These are phyloP conservation scores for Chenopodium album DNA, from an alignment of 148 eudicot species.

Conservation along the genomic window DNA sequence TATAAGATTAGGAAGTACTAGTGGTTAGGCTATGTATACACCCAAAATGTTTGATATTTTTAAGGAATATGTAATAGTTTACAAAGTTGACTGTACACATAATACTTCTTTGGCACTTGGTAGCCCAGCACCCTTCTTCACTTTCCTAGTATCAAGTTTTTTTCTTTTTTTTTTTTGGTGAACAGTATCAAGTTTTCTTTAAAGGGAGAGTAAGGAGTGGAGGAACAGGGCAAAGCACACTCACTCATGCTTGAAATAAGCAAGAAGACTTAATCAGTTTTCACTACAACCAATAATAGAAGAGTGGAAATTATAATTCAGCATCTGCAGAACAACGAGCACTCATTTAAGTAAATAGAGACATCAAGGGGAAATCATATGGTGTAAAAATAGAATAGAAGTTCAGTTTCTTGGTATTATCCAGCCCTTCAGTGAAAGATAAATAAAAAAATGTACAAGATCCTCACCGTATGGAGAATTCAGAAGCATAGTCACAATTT, in stretches of 20 bases:
- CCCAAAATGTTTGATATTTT: not conserved
- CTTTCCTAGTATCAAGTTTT: not conserved
- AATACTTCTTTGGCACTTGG: not conserved
- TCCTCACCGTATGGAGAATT: conserved; percentile 34
- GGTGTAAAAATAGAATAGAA: not conserved
- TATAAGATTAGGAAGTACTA: not conserved
- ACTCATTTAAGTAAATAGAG: not conserved
- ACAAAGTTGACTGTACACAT: not conserved
- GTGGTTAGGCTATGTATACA: not conserved
- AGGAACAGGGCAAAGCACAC: not conserved
- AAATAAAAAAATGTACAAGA: not conserved
- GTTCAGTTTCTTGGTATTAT: not conserved
- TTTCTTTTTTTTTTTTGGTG: too few relatives aligned
- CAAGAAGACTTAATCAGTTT: not conserved
- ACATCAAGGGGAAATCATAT: not conserved
- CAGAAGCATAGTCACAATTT: conserved; percentile 15
- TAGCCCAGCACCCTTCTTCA: not conserved
- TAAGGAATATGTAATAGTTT: not conserved
- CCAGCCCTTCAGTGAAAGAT: not conserved
- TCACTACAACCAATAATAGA: not conserved
- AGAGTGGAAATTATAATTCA: not conserved
- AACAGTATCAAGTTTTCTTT: not conserved
- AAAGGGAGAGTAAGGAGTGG: not conserved
- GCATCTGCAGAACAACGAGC: not conserved
- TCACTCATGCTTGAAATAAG: not conserved